These are phyloP conservation scores for Pleurotus eryngii DNA, from an alignment of 768 basidiomycete genomes.

Conservation along the genomic window DNA sequence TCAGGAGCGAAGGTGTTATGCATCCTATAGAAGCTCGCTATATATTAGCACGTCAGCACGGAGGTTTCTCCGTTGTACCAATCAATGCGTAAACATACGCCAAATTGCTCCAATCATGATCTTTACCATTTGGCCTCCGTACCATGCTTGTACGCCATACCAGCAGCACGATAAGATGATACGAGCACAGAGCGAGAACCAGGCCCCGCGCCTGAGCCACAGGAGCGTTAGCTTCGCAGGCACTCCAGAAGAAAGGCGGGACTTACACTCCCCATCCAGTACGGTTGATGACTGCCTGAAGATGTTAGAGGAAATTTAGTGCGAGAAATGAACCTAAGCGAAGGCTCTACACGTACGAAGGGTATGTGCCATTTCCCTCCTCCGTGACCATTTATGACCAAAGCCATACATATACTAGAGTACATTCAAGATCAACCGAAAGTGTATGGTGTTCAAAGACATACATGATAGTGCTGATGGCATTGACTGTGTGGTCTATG, in stretches of 20 bases:
- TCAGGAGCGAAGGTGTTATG: constrained; percentile 23
- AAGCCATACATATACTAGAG: constrained; percentile 21
- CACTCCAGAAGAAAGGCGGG: neutral
- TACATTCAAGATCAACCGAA: neutral
- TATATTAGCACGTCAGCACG: neutral
- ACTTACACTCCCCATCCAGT: constrained; percentile 24
- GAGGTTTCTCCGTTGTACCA: neutral
- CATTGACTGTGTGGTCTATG: neutral
- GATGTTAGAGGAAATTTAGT: neutral
- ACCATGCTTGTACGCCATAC: constrained; percentile 29
- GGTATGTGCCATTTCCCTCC: constrained; percentile 31
- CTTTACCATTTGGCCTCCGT: constrained; percentile 28
- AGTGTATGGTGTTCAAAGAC: neutral
- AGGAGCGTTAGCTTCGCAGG: neutral
- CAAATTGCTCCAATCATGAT: constrained; percentile 29
- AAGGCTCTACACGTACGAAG: constrained; percentile 17
- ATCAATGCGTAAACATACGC: constrained; percentile 17
- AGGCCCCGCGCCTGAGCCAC: constrained; percentile 22
- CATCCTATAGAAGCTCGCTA: constrained; percentile 28
- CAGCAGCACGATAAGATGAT: constrained; percentile 29
- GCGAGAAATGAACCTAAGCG: neutral
- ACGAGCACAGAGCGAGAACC: constrained; percentile 25
- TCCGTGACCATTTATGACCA: constrained; percentile 24
- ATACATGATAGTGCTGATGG: constrained; percentile 10
- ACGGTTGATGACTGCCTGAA: constrained; percentile 23